Conservation (phyloP, 495 filamentous ascomycete species). For the Lophium mytilinum region DNA sequence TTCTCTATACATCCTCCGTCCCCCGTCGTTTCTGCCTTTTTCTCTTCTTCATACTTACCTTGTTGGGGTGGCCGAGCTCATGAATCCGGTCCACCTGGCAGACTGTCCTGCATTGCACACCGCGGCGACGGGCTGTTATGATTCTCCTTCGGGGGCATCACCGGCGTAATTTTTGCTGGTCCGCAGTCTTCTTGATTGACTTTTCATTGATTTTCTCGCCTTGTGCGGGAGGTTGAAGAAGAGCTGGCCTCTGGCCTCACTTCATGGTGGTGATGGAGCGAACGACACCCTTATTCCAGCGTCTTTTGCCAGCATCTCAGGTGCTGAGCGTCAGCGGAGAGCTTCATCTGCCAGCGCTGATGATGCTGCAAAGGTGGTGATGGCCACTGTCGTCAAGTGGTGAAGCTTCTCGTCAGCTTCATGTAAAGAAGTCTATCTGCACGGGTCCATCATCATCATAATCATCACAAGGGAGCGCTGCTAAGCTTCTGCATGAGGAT, state of each 20-base stretch:
- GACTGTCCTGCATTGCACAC: conserved; percentile 71
- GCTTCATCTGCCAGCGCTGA: too few species aligned
- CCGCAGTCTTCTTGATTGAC: conserved; percentile 32
- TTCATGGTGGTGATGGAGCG: too few species aligned
- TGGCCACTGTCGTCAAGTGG: too few species aligned
- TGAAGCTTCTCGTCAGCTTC: too few species aligned
- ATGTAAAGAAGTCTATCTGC: too few species aligned
- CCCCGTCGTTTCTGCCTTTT: neutral
- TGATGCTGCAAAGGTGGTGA: too few species aligned
- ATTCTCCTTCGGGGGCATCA: conserved; percentile 62
- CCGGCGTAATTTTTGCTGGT: conserved; percentile 63
- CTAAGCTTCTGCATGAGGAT: too few species aligned
- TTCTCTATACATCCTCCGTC: neutral
- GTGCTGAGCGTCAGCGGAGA: too few species aligned
- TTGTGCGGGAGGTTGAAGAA: conserved; percentile 45
- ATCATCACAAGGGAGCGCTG: too few species aligned
- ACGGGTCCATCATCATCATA: too few species aligned
- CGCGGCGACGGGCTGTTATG: conserved; percentile 55
- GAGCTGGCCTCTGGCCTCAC: conserved; percentile 9
- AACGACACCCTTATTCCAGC: too few species aligned
- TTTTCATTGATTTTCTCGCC: conserved; percentile 49
- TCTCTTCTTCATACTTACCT: conserved; percentile 49
- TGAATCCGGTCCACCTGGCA: conserved; percentile 49
- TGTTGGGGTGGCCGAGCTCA: conserved; percentile 57
- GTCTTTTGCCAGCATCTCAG: too few species aligned